Conservation (phyloP, 345 rosid species). For the Salix caprea region DNA sequence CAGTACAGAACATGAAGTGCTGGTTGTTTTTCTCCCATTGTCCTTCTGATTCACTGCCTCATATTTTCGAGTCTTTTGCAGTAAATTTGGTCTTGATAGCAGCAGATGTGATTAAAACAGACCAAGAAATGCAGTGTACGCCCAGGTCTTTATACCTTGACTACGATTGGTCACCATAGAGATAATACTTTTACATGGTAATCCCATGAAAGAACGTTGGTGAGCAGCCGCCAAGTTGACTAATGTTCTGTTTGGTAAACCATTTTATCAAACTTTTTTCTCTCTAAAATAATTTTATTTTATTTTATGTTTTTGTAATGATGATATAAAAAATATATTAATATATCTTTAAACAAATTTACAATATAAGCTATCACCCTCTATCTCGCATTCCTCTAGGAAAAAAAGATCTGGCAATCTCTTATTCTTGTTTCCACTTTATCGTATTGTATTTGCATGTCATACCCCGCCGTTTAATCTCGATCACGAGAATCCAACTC, state of each 20-base stretch:
- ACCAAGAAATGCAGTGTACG: background rate
- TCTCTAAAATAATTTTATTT: too few species aligned
- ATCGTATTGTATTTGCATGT: too few species aligned
- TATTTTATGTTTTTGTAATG: too few species aligned
- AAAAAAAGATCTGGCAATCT: too few species aligned
- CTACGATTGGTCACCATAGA: background rate
- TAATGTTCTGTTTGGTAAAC: background rate
- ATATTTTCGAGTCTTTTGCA: background rate
- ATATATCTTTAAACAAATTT: too few species aligned
- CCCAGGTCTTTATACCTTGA: background rate
- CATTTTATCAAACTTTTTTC: too few species aligned
- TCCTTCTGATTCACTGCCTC: background rate
- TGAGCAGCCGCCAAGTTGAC: background rate
- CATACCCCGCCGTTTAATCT: too few species aligned
- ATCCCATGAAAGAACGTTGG: background rate
- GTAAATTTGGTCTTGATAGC: background rate
- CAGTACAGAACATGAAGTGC: background rate
- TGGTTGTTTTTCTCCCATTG: background rate
- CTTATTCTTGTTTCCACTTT: too few species aligned
- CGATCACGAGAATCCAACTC: too few species aligned
- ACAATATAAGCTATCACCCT: too few species aligned
- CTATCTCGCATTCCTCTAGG: too few species aligned
- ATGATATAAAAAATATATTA: too few species aligned
- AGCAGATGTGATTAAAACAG: background rate
- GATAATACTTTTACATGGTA: background rate